A percentile compares a stretch with the other conserved stretches of the same genome.
Conservation (phyloP, 2,329 filamentous ascomycete species). For the Laburnicola sp. region DNA sequence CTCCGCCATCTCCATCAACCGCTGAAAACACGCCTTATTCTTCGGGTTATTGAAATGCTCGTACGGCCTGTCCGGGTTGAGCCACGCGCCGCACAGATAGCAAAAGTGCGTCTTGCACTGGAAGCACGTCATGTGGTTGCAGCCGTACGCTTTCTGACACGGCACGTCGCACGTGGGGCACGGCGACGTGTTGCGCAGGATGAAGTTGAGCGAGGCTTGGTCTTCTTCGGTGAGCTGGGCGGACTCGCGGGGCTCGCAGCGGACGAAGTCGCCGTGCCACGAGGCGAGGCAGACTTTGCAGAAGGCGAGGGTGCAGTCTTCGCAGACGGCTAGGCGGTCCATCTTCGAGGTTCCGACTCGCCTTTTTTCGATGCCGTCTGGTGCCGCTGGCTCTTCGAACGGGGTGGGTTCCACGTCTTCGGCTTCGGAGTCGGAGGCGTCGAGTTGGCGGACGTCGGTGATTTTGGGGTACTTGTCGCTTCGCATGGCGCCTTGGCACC, state of each 20-base stretch:
- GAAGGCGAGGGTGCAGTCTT: slow-evolving; percentile 76
- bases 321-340: slow-evolving; percentile 79
- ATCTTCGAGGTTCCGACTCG: slow-evolving; percentile 49
- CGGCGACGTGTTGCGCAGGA: slow-evolving; percentile 77
- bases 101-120: slow-evolving; percentile 92
- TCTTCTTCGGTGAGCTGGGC: slow-evolving; percentile 81
- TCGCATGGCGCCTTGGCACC: slow-evolving; percentile 86
- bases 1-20: slow-evolving; percentile 85
- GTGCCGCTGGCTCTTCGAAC: slow-evolving; percentile 7
- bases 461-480: slow-evolving; percentile 56
- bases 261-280: slow-evolving; percentile 91
- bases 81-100: slow-evolving; percentile 86
- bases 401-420: slow-evolving; percentile 22
- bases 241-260: slow-evolving; percentile 65
- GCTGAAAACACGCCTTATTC: slow-evolving; percentile 72
- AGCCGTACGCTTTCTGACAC: slow-evolving; percentile 87
- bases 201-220: slow-evolving; percentile 81
- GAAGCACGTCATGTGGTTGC: slow-evolving; percentile 95
- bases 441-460: slow-evolving; percentile 44
- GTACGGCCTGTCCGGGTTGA: slow-evolving; percentile 80
- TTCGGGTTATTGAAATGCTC: slow-evolving; percentile 77
- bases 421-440: slow-evolving; percentile 46
- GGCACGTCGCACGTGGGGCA: slow-evolving; percentile 87
- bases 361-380: slow-evolving; percentile 26
- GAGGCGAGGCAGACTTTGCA: slow-evolving; percentile 72